Percentiles rank a stretch among this genome's conserved stretches.
Evolutionary conservation across 805 yeast genomes (phyloP).

Genomic region (Metschnikowia aberdeeniae): DNA sequence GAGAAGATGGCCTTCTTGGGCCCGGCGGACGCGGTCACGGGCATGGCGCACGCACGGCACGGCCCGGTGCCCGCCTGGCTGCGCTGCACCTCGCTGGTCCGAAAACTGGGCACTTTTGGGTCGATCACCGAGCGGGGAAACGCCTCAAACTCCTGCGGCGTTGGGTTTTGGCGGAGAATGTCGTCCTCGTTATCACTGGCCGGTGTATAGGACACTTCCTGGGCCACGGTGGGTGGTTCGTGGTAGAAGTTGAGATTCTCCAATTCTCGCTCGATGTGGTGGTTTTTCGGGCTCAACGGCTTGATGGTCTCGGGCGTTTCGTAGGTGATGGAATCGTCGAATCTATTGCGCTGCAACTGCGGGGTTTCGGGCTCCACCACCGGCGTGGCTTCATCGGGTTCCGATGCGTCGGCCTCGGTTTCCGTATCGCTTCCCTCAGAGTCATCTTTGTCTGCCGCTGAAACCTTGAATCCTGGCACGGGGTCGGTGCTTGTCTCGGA

Average conservation of each 20-base stretch:
- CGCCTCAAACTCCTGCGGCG: slow-evolving; percentile 17
- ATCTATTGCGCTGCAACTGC: not conserved
- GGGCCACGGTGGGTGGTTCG: not conserved
- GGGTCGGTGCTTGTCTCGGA: not conserved
- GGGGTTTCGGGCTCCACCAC: slow-evolving; percentile 11
- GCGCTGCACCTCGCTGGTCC: slow-evolving; percentile 7
- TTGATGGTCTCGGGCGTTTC: slow-evolving; percentile 21
- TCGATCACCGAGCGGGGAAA: slow-evolving; percentile 17
- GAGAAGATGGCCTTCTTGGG: slow-evolving; percentile 66
- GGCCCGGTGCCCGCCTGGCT: slow-evolving; percentile 69
- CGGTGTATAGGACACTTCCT: not conserved
- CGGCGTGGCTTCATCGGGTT: not conserved
- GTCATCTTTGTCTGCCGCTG: not conserved
- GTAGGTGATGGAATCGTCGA: slow-evolving; percentile 1
- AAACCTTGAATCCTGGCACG: slow-evolving; percentile 8
- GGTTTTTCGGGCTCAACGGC: slow-evolving; percentile 35
- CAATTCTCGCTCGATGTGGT: slow-evolving; percentile 31
- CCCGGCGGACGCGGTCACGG: slow-evolving; percentile 43
- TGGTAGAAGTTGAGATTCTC: slow-evolving; percentile 23
- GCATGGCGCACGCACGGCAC: slow-evolving; percentile 66
- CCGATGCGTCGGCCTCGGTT: slow-evolving; percentile 2
- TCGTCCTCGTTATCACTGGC: slow-evolving; percentile 8
- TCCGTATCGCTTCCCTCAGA: slow-evolving; percentile 8
- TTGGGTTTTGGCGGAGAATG: slow-evolving; percentile 14
- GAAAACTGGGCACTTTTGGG: slow-evolving; percentile 12